A percentile compares a stretch with the other conserved stretches of the same genome.
These are phyloP conservation scores for Blastomyces silverae DNA, from an alignment of 2,329 filamentous ascomycete genomes.

Conservation along the genomic window DNA sequence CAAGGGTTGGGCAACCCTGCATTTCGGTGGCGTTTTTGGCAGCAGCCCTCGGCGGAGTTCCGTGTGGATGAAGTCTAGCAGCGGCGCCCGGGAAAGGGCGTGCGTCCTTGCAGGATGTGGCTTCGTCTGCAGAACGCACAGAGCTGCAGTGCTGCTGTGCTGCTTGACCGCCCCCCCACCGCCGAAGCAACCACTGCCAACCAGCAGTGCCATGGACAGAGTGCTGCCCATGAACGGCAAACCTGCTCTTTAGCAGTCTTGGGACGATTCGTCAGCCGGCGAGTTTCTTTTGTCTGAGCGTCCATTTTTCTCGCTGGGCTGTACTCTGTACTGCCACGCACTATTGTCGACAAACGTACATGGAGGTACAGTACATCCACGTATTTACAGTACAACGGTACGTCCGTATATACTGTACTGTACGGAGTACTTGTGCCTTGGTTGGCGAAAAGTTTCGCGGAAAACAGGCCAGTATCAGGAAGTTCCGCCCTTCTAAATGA, in stretches of 20 bases:
- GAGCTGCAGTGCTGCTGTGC: background rate
- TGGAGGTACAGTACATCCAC: too few species aligned
- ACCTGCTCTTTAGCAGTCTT: background rate
- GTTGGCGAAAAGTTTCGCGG: background rate
- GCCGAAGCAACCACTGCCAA: too few species aligned
- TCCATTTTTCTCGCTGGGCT: background rate
- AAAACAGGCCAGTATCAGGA: background rate
- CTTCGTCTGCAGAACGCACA: slow-evolving; percentile 2
- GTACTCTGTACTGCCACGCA: background rate
- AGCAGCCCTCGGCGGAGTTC: slow-evolving; percentile 9
- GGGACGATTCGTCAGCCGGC: background rate
- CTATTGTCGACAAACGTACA: background rate
- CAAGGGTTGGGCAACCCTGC: slow-evolving; percentile 1
- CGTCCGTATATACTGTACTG: background rate
- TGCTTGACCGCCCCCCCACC: background rate
- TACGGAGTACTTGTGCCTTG: background rate
- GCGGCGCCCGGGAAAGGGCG: background rate
- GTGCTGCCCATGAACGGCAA: too few species aligned
- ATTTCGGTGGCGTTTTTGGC: background rate
- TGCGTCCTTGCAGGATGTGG: background rate
- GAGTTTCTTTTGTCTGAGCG: too few species aligned
- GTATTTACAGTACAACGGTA: background rate
- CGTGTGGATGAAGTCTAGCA: background rate
- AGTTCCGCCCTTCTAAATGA: background rate
- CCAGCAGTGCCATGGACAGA: too few species aligned